Evolutionary conservation across 2,329 filamentous ascomycete genomes (phyloP).

Genomic region (Ophiosphaerella narmari): DNA sequence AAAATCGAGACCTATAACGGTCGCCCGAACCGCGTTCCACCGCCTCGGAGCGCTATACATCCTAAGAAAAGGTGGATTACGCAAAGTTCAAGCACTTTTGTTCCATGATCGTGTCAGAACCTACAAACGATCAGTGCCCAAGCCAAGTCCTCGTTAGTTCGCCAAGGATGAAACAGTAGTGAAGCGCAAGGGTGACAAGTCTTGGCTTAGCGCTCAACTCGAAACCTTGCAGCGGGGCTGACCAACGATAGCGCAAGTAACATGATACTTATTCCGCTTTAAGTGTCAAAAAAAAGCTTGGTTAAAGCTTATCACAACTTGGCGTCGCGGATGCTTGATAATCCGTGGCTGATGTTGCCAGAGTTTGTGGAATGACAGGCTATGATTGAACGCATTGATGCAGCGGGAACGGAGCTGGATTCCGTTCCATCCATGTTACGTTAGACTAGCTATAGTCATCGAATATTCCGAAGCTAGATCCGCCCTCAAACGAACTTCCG

Average conservation of each 20-base stretch:
- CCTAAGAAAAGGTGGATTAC: slow-evolving; percentile 5
- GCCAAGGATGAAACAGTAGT: slow-evolving; percentile 45
- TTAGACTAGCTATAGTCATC: slow-evolving; percentile 4
- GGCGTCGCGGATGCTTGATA: slow-evolving; percentile 14
- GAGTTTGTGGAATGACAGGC: slow-evolving; percentile 6
- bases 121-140: slow-evolving; percentile 7
- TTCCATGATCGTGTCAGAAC: slow-evolving; percentile 36
- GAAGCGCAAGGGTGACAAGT: slow-evolving; percentile 29
- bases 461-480: not conserved
- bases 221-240: slow-evolving; percentile 27
- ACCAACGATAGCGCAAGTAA: slow-evolving; percentile 22
- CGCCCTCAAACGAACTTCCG: slow-evolving; percentile 3
- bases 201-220: slow-evolving; percentile 31
- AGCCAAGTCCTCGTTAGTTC: slow-evolving; percentile 26
- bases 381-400: slow-evolving; percentile 3
- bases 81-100: slow-evolving; percentile 11
- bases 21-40: slow-evolving; percentile 10
- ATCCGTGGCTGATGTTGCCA: slow-evolving; percentile 27
- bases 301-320: slow-evolving; percentile 28
- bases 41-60: not conserved
- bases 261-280: slow-evolving; percentile 14
- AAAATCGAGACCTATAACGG: slow-evolving; percentile 10
- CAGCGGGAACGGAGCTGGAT: not conserved
- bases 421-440: slow-evolving; percentile 9
- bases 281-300: slow-evolving; percentile 32